Conservation (phyloP, 2,329 filamentous ascomycete species). For the Penicillium sumatraense region DNA sequence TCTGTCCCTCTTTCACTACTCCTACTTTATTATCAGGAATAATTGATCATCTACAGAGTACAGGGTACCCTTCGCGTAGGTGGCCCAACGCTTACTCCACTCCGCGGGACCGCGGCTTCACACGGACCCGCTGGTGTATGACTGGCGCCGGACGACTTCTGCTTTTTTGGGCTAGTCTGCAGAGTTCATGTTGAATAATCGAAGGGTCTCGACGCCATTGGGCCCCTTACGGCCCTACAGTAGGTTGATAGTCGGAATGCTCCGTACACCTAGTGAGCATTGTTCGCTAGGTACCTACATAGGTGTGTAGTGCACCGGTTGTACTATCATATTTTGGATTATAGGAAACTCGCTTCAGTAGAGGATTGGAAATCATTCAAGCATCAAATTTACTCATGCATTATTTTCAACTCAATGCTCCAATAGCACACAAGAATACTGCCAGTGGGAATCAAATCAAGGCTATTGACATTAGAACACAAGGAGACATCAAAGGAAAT, state of each 20-base stretch:
- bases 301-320: no score
- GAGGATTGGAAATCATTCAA: not conserved
- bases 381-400: constrained; percentile 8
- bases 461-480: constrained; percentile 8
- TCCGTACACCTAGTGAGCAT: no score
- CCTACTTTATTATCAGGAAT: not conserved
- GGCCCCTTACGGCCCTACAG: no score
- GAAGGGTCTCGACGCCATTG: not conserved
- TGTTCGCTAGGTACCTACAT: no score
- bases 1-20: not conserved
- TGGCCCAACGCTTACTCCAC: not conserved
- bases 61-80: not conserved
- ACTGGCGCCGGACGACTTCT: constrained; percentile 3
- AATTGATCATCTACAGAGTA: no score
- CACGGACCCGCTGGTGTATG: constrained; percentile 10
- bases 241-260: not conserved
- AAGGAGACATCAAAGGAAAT: not conserved
- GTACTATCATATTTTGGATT: not conserved
- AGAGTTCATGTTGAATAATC: not conserved
- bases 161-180: not conserved
- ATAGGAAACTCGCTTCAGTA: not conserved
- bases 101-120: constrained; percentile 21
- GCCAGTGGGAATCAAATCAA: constrained; percentile 22
- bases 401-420: constrained; percentile 18
- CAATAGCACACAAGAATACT: constrained; percentile 1